Conservation (phyloP, 129 eudicot genomes). For the Erigeron canadensis region DNA sequence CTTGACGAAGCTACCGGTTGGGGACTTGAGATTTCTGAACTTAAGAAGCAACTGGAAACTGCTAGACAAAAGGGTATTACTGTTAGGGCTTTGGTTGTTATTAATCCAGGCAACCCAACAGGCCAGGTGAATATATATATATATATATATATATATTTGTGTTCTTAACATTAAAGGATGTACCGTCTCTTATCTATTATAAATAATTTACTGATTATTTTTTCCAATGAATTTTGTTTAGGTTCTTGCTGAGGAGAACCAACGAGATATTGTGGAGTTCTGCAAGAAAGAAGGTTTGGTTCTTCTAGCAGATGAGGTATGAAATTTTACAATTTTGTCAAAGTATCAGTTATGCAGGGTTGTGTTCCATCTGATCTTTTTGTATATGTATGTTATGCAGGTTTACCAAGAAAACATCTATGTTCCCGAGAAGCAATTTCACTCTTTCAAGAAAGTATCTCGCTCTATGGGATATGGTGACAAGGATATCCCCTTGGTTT, state of each 20-base stretch:
- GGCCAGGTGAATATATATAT: constrained; percentile 82
- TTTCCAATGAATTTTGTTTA: constrained; percentile 19
- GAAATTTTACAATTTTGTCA: not conserved
- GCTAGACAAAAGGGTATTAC: constrained; percentile 76
- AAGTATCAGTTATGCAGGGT: not conserved
- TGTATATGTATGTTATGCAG: constrained; percentile 30
- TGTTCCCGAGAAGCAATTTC: constrained; percentile 82
- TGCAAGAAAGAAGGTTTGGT: constrained; percentile 94
- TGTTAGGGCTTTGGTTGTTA: constrained; percentile 92
- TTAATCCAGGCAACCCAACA: constrained; percentile 97
- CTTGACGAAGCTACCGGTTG: constrained; percentile 98
- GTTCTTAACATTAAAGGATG: not conserved
- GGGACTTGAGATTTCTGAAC: constrained; percentile 90
- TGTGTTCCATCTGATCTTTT: not conserved
- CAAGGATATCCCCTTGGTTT: constrained; percentile 83
- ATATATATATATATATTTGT: too few species aligned
- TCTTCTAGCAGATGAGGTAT: constrained; percentile 97
- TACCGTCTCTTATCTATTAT: not conserved
- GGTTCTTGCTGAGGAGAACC: constrained; percentile 97
- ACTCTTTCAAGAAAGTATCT: constrained; percentile 91
- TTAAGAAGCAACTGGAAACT: constrained; percentile 75
- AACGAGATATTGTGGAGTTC: constrained; percentile 87
- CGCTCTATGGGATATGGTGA: constrained; percentile 94
- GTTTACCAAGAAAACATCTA: constrained; percentile 93
- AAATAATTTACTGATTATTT: not conserved